Percentiles rank a stretch among this genome's conserved stretches.
These are phyloP conservation scores for Buddleja alternifolia DNA, from an alignment of 257 asterid genomes.

Conservation along the genomic window DNA sequence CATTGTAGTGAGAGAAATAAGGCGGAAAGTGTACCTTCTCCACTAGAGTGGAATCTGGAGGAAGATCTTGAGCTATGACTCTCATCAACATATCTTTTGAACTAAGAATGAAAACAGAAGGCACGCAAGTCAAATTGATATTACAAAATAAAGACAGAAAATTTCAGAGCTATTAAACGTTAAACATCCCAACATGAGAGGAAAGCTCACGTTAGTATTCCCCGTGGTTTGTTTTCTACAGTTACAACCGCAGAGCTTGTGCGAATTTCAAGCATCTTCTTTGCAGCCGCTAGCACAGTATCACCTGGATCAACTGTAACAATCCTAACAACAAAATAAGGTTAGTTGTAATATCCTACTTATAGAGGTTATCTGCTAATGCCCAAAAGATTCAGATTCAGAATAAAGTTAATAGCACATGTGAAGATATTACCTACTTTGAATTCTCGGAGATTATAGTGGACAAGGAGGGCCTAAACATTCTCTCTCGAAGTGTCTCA, in stretches of 20 bases:
- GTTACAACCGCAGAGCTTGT: conserved; percentile 56
- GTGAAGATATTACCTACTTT: conserved; percentile 94
- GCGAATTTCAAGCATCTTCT: conserved; percentile 61
- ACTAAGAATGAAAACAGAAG: conserved; percentile 39
- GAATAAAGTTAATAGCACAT: conserved; percentile 29
- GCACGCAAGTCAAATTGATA: neutral
- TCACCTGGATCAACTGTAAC: conserved; percentile 62
- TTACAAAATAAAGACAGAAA: neutral
- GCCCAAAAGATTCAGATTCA: conserved; percentile 23
- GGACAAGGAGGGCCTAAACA: conserved; percentile 91
- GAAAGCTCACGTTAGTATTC: conserved; percentile 48
- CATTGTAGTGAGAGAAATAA: conserved; percentile 1
- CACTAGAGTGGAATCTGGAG: conserved; percentile 76
- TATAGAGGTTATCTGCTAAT: neutral
- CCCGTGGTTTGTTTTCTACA: conserved; percentile 64
- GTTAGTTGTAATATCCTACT: conserved; percentile 17
- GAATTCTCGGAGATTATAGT: conserved; percentile 92
- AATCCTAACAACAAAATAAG: conserved; percentile 30
- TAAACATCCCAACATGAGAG: neutral
- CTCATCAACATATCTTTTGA: conserved; percentile 94
- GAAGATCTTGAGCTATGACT: conserved; percentile 84
- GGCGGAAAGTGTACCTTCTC: conserved; percentile 59
- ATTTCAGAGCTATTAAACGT: neutral
- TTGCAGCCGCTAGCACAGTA: conserved; percentile 53
- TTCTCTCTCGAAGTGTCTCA: conserved; percentile 89